Evolutionary conservation across 495 filamentous ascomycete species (phyloP).

Genomic region (Cairneyella variabilis): DNA sequence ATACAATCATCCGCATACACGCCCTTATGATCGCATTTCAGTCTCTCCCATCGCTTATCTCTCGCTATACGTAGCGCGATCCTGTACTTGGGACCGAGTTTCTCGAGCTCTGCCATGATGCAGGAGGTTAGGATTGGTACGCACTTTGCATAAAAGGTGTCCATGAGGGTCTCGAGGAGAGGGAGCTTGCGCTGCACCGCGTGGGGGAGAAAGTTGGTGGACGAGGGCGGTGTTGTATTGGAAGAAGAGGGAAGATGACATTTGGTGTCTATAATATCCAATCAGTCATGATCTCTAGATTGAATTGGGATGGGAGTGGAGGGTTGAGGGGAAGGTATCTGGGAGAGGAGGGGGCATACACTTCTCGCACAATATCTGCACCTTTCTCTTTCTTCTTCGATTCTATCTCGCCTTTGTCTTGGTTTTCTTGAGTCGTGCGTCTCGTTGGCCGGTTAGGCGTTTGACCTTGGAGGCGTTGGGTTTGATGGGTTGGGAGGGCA

Average conservation of each 20-base stretch:
- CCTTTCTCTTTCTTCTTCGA: conserved; percentile 50
- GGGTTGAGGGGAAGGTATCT: neutral
- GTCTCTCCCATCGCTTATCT: conserved; percentile 81
- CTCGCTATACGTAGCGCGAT: conserved; percentile 88
- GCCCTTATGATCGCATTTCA: conserved; percentile 85
- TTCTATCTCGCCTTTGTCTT: conserved; percentile 47
- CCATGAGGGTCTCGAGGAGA: conserved; percentile 83
- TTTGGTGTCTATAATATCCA: conserved; percentile 53
- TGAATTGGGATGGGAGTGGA: neutral
- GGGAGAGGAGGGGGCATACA: conserved; percentile 38
- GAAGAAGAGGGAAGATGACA: conserved; percentile 89
- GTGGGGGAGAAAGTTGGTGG: conserved; percentile 89
- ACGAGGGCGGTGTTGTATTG: conserved; percentile 86
- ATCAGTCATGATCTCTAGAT: conserved; percentile 9
- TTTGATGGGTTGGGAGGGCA: neutral
- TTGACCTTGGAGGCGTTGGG: conserved; percentile 44
- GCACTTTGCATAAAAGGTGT: conserved; percentile 65
- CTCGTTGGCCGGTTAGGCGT: conserved; percentile 56
- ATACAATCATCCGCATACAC: conserved; percentile 95
- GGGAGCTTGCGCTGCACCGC: conserved; percentile 89
- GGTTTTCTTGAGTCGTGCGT: conserved; percentile 57
- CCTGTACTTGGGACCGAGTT: conserved; percentile 83
- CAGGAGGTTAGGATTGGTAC: conserved; percentile 70
- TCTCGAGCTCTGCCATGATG: conserved; percentile 81
- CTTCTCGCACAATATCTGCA: conserved; percentile 59